Percentiles rank a stretch among this genome's conserved stretches.
Evolutionary conservation across 2,329 filamentous ascomycete species (phyloP).

Genomic region (Didymella arachidicola): DNA sequence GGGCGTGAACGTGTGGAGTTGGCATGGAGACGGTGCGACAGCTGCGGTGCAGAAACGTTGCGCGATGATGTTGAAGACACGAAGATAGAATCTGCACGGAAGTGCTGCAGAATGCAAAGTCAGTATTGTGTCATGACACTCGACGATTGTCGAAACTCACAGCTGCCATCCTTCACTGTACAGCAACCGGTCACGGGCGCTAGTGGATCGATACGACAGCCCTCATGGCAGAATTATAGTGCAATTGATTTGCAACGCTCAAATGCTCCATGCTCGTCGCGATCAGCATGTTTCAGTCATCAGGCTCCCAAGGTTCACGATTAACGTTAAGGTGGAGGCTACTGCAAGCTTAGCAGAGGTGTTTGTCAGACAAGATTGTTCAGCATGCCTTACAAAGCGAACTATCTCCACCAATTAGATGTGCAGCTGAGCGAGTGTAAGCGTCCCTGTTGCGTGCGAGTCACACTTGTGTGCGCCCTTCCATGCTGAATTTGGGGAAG

Average conservation of each 20-base stretch:
- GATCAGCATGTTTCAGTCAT: slow-evolving; percentile 17
- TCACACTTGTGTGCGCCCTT: slow-evolving; percentile 21
- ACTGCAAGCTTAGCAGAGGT: slow-evolving; percentile 12
- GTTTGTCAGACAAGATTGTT: slow-evolving; percentile 43
- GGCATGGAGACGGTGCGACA: slow-evolving; percentile 17
- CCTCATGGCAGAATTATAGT: neutral
- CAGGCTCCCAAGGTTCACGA: slow-evolving; percentile 12
- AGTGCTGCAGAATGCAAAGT: neutral
- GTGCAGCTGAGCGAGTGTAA: slow-evolving; percentile 7
- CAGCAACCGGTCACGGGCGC: neutral
- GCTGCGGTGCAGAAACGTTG: slow-evolving; percentile 8
- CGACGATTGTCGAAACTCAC: neutral
- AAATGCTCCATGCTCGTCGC: slow-evolving; percentile 3
- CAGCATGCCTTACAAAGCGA: slow-evolving; percentile 38
- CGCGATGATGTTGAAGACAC: slow-evolving; percentile 1
- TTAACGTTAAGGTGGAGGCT: slow-evolving; percentile 20
- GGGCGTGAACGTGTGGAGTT: slow-evolving; percentile 25
- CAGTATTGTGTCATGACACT: neutral
- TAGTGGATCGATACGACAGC: neutral
- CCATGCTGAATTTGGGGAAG: slow-evolving; percentile 1
- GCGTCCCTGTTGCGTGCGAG: slow-evolving; percentile 24
- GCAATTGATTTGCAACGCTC: slow-evolving; percentile 15
- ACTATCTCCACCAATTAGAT: slow-evolving; percentile 28
- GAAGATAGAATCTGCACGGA: slow-evolving; percentile 12
- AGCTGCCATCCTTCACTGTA: neutral